Conservation (phyloP, 129 eudicot genomes). For the Escallonia herrerae region DNA sequence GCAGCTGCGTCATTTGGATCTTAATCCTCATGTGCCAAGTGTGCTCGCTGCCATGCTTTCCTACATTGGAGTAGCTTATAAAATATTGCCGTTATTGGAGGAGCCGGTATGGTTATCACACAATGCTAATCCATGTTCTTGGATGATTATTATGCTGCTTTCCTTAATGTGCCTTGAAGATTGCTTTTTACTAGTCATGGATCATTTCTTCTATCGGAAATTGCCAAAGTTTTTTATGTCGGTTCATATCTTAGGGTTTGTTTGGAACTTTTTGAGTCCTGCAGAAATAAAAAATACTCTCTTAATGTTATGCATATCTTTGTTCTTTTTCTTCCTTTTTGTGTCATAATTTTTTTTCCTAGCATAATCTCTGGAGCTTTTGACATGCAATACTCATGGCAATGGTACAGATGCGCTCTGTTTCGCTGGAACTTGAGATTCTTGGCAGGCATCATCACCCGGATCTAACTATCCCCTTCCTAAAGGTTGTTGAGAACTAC, state of each 20-base stretch:
- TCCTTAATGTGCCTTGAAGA: not conserved
- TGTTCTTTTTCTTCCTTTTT: not conserved
- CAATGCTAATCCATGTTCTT: not conserved
- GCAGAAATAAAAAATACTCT: not conserved
- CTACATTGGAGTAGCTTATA: conserved; percentile 79
- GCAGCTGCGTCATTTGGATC: conserved; percentile 91
- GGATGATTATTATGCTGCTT: not conserved
- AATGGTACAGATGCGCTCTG: conserved; percentile 72
- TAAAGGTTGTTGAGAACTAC: conserved; percentile 42
- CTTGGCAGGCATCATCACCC: conserved; percentile 93
- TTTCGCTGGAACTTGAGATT: conserved; percentile 91
- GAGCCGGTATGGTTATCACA: conserved; percentile 65
- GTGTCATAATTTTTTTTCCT: not conserved
- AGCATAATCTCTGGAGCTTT: not conserved
- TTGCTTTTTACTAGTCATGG: not conserved
- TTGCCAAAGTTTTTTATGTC: no score
- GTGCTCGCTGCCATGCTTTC: conserved; percentile 89
- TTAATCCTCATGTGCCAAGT: conserved; percentile 82
- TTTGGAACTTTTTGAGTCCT: not conserved
- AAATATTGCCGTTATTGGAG: conserved; percentile 85
- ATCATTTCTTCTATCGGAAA: not conserved
- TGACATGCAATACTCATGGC: not conserved
- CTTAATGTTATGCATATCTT: not conserved
- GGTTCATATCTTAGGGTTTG: no score
- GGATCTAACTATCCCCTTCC: conserved; percentile 68